Evolutionary conservation across 2,329 filamentous ascomycete genomes (phyloP).

Genomic region (Corynespora cassiicola): DNA sequence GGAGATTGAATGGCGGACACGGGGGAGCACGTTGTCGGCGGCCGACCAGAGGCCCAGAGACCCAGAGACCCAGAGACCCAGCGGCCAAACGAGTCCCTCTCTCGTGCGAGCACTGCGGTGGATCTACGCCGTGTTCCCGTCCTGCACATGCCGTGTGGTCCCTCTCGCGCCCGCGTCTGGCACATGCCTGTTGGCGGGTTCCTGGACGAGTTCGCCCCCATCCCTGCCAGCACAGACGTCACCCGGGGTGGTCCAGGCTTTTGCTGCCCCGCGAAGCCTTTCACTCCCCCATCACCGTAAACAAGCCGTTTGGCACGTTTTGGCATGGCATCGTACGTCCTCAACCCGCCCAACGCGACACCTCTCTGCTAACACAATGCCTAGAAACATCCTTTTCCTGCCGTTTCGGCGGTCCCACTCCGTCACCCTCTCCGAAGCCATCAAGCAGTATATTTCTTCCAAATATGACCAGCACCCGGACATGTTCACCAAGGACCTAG

Average conservation of each 20-base stretch:
- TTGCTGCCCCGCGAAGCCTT: slow-evolving; percentile 21
- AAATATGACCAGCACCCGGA: slow-evolving; percentile 99
- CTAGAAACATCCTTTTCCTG: slow-evolving; percentile 72
- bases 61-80: no score
- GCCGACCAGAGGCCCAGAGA: slow-evolving; percentile 6
- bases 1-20: no score
- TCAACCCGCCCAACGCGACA: not conserved
- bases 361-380: slow-evolving; percentile 22
- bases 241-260: not conserved
- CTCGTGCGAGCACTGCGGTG: no score
- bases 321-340: slow-evolving; percentile 35
- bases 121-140: no score
- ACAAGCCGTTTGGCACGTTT: slow-evolving; percentile 18
- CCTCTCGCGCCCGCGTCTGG: no score
- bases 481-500: slow-evolving; percentile 90
- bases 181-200: no score
- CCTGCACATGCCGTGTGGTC: no score
- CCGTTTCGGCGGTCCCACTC: slow-evolving; percentile 87
- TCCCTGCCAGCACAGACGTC: slow-evolving; percentile 9
- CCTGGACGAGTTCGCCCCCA: not conserved
- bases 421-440: slow-evolving; percentile 78
- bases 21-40: no score
- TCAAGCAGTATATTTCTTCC: slow-evolving; percentile 93
- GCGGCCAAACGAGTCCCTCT: no score
- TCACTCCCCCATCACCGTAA: slow-evolving; percentile 17